These are phyloP conservation scores for Phytophthora rubi DNA, from an alignment of 352 stramenopile genomes.

Conservation along the genomic window DNA sequence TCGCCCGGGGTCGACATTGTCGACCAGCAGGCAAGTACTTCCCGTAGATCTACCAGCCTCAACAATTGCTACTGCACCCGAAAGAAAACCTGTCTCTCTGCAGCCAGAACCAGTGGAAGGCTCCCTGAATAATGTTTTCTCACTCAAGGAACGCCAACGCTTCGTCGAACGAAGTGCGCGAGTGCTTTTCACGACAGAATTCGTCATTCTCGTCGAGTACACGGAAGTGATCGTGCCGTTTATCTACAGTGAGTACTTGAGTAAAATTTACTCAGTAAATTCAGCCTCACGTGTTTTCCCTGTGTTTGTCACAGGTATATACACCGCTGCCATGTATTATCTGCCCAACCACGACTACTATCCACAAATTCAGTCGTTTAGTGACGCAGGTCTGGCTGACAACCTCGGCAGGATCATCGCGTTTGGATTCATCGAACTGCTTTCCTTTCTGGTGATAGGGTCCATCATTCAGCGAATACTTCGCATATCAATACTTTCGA, in stretches of 20 bases:
- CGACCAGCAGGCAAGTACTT: conserved; percentile 12
- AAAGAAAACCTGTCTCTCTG: neutral
- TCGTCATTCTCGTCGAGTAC: conserved; percentile 38
- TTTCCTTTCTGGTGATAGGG: conserved; percentile 17
- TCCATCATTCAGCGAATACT: conserved; percentile 25
- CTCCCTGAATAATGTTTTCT: neutral
- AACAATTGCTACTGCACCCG: neutral
- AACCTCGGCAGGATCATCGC: conserved; percentile 35
- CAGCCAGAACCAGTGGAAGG: neutral
- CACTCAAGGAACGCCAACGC: conserved; percentile 5
- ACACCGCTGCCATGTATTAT: conserved; percentile 34
- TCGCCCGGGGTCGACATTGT: neutral
- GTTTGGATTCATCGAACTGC: conserved; percentile 33
- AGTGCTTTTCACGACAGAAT: conserved; percentile 38
- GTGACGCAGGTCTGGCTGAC: neutral
- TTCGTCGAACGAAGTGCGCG: conserved; percentile 19
- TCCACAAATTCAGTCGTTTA: conserved; percentile 31
- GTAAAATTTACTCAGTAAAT: no score
- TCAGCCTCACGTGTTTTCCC: neutral
- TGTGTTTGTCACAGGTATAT: conserved; percentile 22
- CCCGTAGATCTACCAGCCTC: conserved; percentile 1
- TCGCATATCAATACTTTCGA: conserved; percentile 20
- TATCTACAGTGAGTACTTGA: conserved; percentile 30
- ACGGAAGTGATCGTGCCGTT: conserved; percentile 41
- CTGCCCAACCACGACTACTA: conserved; percentile 38